A percentile compares a stretch with the other conserved stretches of the same genome.
phyloP scores from a whole-genome alignment of 2,329 filamentous ascomycete genomes.

The Blastomyces emzantsi region DNA sequence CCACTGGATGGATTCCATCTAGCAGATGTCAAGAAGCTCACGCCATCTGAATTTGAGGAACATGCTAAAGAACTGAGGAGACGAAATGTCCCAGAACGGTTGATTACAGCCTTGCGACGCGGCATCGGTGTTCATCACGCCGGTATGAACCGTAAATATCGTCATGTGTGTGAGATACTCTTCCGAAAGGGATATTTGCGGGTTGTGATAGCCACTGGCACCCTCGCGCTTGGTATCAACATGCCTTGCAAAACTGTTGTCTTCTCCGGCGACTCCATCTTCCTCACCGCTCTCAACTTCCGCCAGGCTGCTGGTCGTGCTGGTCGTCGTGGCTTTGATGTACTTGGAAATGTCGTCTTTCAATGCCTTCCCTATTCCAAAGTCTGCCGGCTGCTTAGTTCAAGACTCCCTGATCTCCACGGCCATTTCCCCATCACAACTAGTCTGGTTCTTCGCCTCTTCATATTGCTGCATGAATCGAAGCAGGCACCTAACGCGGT shows the following conservation, averaged over 20 bases:
- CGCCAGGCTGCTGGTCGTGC: conserved; percentile 68
- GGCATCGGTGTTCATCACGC: conserved; percentile 71
- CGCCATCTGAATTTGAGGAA: conserved; percentile 49
- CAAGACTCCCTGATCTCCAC: conserved; percentile 61
- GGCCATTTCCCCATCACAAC: conserved; percentile 73
- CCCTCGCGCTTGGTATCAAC: conserved; percentile 68
- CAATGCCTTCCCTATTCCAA: conserved; percentile 54
- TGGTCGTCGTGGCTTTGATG: conserved; percentile 69
- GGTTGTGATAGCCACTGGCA: conserved; percentile 66
- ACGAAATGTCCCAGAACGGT: conserved; percentile 42
- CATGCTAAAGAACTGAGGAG: conserved; percentile 45
- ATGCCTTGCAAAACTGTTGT: conserved; percentile 78
- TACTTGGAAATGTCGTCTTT: conserved; percentile 74
- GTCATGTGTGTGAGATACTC: conserved; percentile 60
- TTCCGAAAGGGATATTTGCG: conserved; percentile 64
- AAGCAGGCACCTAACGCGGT: conserved; percentile 54
- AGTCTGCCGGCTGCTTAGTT: conserved; percentile 61
- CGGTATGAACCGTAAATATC: conserved; percentile 69
- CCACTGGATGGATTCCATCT: conserved; percentile 58
- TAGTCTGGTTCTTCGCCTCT: conserved; percentile 59
- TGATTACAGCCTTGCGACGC: conserved; percentile 54
- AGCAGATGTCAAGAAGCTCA: conserved; percentile 52
- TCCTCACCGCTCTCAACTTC: conserved; percentile 65
- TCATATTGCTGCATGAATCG: conserved; percentile 58
- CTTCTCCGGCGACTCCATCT: conserved; percentile 65